phyloP scores from a whole-genome alignment of 345 rosid species.

The Rhizophora mangle region DNA sequence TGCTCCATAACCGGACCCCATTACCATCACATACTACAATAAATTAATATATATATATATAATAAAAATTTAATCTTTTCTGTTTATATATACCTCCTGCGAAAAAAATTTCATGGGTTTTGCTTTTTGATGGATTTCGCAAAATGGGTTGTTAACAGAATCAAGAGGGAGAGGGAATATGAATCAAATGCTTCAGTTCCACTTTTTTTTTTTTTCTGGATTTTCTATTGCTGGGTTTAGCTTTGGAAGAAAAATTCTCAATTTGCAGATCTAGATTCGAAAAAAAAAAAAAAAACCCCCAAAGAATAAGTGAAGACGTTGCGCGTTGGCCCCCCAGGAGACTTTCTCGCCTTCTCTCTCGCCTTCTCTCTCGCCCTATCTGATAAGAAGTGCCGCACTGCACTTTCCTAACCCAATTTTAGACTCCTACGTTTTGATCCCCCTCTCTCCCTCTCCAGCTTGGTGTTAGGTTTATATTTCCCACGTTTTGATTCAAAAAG shows the following conservation, averaged over 20 bases:
- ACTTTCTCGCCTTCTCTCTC: background rate
- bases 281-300: background rate
- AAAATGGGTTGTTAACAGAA: background rate
- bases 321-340: background rate
- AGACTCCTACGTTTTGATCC: background rate
- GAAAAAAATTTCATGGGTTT: background rate
- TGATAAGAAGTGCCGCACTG: background rate
- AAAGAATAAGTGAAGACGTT: background rate
- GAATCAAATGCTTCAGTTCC: background rate
- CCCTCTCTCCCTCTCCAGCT: background rate
- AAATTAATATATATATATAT: background rate
- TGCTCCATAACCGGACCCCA: conserved; percentile 25
- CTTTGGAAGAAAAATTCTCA: background rate
- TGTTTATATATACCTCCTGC: background rate
- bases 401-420: background rate
- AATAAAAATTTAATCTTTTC: background rate
- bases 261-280: background rate
- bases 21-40: conserved; percentile 1
- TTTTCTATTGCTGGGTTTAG: background rate
- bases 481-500: too few relatives aligned
- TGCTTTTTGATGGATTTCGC: background rate
- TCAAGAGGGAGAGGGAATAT: background rate
- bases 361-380: background rate
- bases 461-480: background rate
- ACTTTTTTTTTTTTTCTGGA: too few relatives aligned